These are phyloP conservation scores for Hygrophorus pudorinus DNA, from an alignment of 768 basidiomycete genomes.

Conservation along the genomic window DNA sequence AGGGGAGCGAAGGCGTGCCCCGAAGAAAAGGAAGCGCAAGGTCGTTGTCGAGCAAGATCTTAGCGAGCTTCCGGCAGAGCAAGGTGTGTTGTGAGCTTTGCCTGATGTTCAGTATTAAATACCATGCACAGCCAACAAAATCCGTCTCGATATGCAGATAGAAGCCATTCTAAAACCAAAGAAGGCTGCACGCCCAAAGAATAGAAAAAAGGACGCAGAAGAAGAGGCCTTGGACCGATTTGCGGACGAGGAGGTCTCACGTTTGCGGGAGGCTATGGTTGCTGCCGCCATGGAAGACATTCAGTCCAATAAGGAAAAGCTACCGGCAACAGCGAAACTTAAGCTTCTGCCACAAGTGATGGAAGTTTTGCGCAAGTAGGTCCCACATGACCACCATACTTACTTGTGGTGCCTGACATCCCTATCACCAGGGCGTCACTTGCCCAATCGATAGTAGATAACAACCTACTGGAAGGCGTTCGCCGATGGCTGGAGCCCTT, in stretches of 20 bases:
- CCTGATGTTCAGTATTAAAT: neutral
- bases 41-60: conserved; percentile 54
- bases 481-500: conserved; percentile 90
- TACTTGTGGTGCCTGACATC: conserved; percentile 4
- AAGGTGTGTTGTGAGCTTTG: conserved; percentile 38
- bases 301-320: conserved; percentile 65
- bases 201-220: conserved; percentile 66
- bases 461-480: conserved; percentile 87
- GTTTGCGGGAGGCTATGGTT: conserved; percentile 85
- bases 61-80: conserved; percentile 62
- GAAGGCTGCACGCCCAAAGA: conserved; percentile 50
- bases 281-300: conserved; percentile 79
- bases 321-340: conserved; percentile 80
- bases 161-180: conserved; percentile 83
- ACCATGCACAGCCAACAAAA: conserved; percentile 52
- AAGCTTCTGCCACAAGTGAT: conserved; percentile 82
- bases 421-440: conserved; percentile 54
- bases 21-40: conserved; percentile 49
- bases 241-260: conserved; percentile 84
- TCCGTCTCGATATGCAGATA: conserved; percentile 72
- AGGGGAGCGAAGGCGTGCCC: conserved; percentile 19
- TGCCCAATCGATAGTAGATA: conserved; percentile 89
- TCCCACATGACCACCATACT: conserved; percentile 11
- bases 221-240: conserved; percentile 79
- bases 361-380: conserved; percentile 87